Conservation (phyloP, 495 filamentous ascomycete species). For the Podospora pseudoanserina region DNA sequence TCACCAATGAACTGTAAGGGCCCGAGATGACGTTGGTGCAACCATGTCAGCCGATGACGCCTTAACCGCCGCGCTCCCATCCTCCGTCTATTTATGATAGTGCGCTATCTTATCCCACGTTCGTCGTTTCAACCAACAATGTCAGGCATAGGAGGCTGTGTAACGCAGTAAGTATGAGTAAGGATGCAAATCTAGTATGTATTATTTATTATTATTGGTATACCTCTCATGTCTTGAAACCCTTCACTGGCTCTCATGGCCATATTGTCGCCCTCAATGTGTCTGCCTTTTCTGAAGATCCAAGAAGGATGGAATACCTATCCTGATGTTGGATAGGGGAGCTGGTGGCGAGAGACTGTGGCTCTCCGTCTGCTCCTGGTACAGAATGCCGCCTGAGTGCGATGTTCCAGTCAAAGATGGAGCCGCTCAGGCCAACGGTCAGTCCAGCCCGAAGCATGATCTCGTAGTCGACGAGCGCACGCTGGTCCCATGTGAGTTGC, state of each 20-base stretch:
- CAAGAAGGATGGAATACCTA: constrained; percentile 19
- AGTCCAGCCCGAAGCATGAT: constrained; percentile 32
- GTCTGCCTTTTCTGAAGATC: constrained; percentile 10
- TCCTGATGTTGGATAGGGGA: constrained; percentile 17
- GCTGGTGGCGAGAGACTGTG: background rate
- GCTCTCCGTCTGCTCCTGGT: constrained; percentile 3
- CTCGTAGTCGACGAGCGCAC: constrained; percentile 38
- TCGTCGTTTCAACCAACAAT: background rate
- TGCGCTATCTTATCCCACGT: background rate
- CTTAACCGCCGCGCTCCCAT: background rate
- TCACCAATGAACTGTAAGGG: background rate
- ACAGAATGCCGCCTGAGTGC: constrained; percentile 29
- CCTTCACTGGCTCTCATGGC: constrained; percentile 16
- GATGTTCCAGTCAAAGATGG: constrained; percentile 36
- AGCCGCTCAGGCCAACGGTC: constrained; percentile 32
- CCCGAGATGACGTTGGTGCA: background rate
- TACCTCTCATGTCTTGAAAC: background rate
- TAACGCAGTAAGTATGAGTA: background rate
- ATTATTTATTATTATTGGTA: background rate
- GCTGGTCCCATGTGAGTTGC: constrained; percentile 33
- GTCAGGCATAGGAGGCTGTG: background rate
- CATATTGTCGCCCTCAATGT: constrained; percentile 21
- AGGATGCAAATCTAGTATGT: background rate
- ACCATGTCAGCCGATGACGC: background rate
- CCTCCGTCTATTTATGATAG: background rate